Conservation (phyloP, 2,329 filamentous ascomycete genomes). For the Cladosporium colombiae region DNA sequence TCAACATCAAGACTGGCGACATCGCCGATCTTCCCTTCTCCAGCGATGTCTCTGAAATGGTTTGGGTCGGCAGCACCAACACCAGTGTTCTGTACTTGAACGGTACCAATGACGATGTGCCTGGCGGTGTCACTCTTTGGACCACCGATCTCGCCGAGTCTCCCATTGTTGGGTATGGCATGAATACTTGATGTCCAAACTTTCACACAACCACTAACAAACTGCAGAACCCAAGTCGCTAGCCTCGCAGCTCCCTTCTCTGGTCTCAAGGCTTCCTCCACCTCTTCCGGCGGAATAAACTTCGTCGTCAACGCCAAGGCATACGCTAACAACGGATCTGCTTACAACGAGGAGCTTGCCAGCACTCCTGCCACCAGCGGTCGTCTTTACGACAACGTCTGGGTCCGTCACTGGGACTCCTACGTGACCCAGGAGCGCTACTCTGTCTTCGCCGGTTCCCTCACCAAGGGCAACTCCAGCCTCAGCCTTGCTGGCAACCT, state of each 20-base stretch:
- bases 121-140: conserved; percentile 41
- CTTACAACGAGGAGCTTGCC: conserved; percentile 52
- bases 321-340: conserved; percentile 35
- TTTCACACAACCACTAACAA: background rate
- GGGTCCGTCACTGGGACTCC: conserved; percentile 56
- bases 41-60: conserved; percentile 29
- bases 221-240: conserved; percentile 32
- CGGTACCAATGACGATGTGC: conserved; percentile 28
- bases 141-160: conserved; percentile 37
- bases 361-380: conserved; percentile 48
- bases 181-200: background rate
- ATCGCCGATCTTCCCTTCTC: conserved; percentile 28
- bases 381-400: conserved; percentile 52
- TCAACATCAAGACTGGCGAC: conserved; percentile 28
- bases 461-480: conserved; percentile 29
- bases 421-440: conserved; percentile 53
- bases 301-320: conserved; percentile 31
- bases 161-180: conserved; percentile 24
- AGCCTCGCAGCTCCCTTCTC: conserved; percentile 38
- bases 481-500: conserved; percentile 25
- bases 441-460: conserved; percentile 51
- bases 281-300: conserved; percentile 32
- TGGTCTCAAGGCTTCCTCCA: conserved; percentile 39
- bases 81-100: conserved; percentile 35
- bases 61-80: conserved; percentile 37